Conservation (phyloP, 2,329 filamentous ascomycete genomes). For the Penicillium verrucosum region DNA sequence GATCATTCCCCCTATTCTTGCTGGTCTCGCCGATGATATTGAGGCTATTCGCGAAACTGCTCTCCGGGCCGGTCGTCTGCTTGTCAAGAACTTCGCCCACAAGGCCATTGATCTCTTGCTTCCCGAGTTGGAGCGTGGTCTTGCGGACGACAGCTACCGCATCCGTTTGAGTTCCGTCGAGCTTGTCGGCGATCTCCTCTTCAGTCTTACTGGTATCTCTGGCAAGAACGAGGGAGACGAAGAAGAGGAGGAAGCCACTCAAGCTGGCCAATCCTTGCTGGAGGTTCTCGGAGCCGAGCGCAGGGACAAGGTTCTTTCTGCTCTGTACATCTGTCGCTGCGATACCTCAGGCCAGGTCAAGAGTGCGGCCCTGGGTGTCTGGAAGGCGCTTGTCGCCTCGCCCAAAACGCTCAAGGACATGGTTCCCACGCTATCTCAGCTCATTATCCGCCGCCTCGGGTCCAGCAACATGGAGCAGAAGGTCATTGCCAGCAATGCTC, state of each 20-base stretch:
- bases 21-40: constrained; percentile 90
- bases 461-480: constrained; percentile 99
- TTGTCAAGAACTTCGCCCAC: constrained; percentile 98
- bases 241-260: constrained; percentile 70
- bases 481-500: constrained; percentile 93
- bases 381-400: constrained; percentile 93
- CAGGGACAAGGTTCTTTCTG: constrained; percentile 94
- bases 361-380: constrained; percentile 83
- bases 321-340: constrained; percentile 93
- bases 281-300: constrained; percentile 94
- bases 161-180: constrained; percentile 98
- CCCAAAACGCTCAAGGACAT: constrained; percentile 92
- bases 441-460: constrained; percentile 88
- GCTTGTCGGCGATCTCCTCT: constrained; percentile 90
- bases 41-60: constrained; percentile 98
- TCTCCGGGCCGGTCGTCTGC: constrained; percentile 81
- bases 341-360: constrained; percentile 92
- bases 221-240: constrained; percentile 76
- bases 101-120: constrained; percentile 90
- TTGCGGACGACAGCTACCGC: constrained; percentile 96
- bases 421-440: constrained; percentile 87
- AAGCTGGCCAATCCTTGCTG: constrained; percentile 88
- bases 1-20: constrained; percentile 92
- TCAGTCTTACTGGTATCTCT: constrained; percentile 94
- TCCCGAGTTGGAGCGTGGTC: constrained; percentile 89